Conservation (phyloP, 495 filamentous ascomycete genomes). For the Lasiosphaeria miniovina region DNA sequence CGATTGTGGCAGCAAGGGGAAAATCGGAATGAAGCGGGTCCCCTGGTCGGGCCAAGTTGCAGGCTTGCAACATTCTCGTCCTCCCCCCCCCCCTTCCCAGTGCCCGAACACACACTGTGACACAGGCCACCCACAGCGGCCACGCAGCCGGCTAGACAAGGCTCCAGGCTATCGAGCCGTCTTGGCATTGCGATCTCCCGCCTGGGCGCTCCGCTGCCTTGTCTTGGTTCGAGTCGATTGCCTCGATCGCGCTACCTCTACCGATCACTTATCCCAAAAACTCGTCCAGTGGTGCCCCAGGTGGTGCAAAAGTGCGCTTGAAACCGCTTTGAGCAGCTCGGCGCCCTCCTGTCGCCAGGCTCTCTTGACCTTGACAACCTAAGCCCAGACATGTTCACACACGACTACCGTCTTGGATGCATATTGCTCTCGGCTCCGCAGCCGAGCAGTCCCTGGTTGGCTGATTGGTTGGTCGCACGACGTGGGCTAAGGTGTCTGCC, state of each 20-base stretch:
- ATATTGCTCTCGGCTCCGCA: conserved; percentile 1
- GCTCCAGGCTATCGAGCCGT: conserved; percentile 6
- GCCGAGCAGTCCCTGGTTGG: background rate
- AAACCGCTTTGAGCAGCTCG: background rate
- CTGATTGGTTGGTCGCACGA: background rate
- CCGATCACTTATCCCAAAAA: too few species aligned
- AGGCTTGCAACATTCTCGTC: too few species aligned
- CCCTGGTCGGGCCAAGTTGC: too few species aligned
- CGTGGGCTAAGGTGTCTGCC: background rate
- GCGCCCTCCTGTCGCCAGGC: background rate
- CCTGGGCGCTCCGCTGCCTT: conserved; percentile 19
- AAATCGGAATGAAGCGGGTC: too few species aligned
- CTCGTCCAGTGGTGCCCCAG: background rate
- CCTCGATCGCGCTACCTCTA: conserved; percentile 3
- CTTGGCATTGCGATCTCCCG: conserved; percentile 34
- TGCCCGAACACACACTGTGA: background rate
- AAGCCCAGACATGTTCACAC: too few species aligned
- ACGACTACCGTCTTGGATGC: background rate
- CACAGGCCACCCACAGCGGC: background rate
- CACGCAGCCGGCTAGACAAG: background rate
- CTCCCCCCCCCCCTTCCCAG: too few species aligned
- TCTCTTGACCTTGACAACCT: background rate
- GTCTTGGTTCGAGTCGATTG: conserved; percentile 18
- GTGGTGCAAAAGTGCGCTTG: conserved; percentile 4
- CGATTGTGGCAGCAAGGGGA: too few species aligned